Evolutionary conservation across 345 rosid species (phyloP).

Genomic region (Trapa bicornis): DNA sequence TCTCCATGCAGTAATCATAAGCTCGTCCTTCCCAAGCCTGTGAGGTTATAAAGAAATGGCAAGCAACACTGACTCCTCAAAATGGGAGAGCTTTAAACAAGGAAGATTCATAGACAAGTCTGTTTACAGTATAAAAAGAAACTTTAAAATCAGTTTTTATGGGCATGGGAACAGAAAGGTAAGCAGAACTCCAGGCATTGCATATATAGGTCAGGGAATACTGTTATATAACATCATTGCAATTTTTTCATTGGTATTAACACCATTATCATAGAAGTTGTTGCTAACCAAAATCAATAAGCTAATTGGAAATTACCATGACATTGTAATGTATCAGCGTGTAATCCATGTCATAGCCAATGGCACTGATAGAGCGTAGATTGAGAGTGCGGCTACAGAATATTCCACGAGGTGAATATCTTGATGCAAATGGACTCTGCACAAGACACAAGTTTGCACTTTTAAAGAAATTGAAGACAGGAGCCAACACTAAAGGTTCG

Average conservation of each 20-base stretch:
- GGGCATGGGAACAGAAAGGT: too few relatives aligned
- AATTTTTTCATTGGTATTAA: background rate
- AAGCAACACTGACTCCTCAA: background rate
- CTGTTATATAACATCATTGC: background rate
- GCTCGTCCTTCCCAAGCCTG: conserved; percentile 99
- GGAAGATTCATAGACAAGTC: background rate
- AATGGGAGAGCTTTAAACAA: background rate
- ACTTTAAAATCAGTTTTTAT: background rate
- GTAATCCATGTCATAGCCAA: conserved; percentile 99
- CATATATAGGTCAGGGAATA: background rate
- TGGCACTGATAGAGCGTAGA: conserved; percentile 86
- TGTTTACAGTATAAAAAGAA: background rate
- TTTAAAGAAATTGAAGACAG: background rate
- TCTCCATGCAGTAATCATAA: conserved; percentile 90
- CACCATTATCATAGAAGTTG: background rate
- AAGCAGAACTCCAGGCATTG: background rate
- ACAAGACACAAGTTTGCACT: conserved; percentile 7
- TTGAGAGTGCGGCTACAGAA: conserved; percentile 91
- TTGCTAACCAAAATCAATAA: background rate
- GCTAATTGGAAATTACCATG: conserved; percentile 29
- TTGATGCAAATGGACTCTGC: conserved; percentile 74
- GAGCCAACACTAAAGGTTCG: background rate
- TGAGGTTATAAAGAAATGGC: background rate
- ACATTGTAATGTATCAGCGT: conserved; percentile 94
- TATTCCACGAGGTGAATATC: conserved; percentile 80